Evolutionary conservation across 352 stramenopile genomes (phyloP), one percentile per base, ranked within the genome.

Genomic region (Phytopythium montanum): DNA sequence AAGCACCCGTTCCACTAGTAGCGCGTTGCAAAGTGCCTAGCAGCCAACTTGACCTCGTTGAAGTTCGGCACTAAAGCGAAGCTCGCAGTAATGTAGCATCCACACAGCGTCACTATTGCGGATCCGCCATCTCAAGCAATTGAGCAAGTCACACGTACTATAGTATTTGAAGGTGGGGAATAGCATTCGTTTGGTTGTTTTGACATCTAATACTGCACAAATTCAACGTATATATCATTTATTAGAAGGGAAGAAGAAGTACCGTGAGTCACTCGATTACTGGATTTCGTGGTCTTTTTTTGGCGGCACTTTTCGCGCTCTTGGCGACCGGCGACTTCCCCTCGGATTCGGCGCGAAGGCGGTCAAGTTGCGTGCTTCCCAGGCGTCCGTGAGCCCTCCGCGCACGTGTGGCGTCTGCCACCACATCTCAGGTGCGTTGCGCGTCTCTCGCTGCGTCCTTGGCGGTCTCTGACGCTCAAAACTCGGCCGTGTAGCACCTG

Each of bases 1-100:
- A 76, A 71, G 48, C 73, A 81, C 59, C 68, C 64, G 16, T 65
- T 81, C n/a, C 70, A 81, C 33, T 54, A 39, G 38, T n/a, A n/a
- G 23, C n/a, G 39, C 19, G 36, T 31, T 16, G 46, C 18, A 29
- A 46, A 8, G 19, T 6, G 38, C 14, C 38, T 9, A 21, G 38
- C 38, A 19, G 38, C 18, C 5, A 18, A 46, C 44, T 51, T 51
- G 44, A 51, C 44, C 44, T 3, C 23, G 44, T 51, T 51, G 44
- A 31, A 51, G 23, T 33, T 6, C 33, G 44, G 9, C 44, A 51
- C 44, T 33, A 51, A 51, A 51, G 12, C 18, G 44, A 31, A 14
- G 4, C 10, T 1, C 1, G 10, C 10, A 51, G 31, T 36, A n/a
- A 51, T 51, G 6, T 33, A 51, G 19, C 38, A 36, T 36, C 31